Evolutionary conservation across 2,329 filamentous ascomycete species (phyloP), one percentile per base, ranked within the genome.

Genomic region (Epicoccum nigrum): DNA sequence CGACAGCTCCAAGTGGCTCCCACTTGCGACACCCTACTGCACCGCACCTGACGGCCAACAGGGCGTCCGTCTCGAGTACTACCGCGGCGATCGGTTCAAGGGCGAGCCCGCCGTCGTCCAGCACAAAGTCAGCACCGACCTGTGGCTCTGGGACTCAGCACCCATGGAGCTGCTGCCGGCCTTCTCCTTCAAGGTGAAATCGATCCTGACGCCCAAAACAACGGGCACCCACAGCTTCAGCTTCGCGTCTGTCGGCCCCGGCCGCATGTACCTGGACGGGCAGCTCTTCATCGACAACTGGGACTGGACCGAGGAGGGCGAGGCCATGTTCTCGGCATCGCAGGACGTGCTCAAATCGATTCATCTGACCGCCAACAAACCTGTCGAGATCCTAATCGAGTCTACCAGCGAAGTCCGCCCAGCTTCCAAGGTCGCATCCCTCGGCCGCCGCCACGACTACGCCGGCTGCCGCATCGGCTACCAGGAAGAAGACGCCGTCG

Each of bases 401-500:
- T 86, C 85, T 67, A 88, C 84, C 15, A 87, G 85, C 68, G 86
- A 87, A 64, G 79, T 87, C 23, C 83, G 82, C 19, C 86, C 83
- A 4, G 59, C 81, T 30, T 78, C 78, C 20, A 87, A 87, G 65
- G 83, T 86, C 11, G 75, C 83, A 76, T 67, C 73, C 73, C 64
- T 81, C 75, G 69, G 80, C 73, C 70, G 80, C 78, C 85, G 83
- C 7, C 82, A 89, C 68, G 84, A 84, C 51, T 88, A 88, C 54
- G 86, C 87, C 13, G 87, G 87, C 2, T 88, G 86, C 61, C 82
- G 87, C 3, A 86, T 90, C 42, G 87, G 87, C 0, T 89, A 88
- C 68, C 85, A 87, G 65, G 83, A 88, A 60, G 81, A 86, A 58
- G 83, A 86, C 57, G 81, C 83, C 60, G 85, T 92, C 48, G 74